These are phyloP conservation scores for Leccinum broughii DNA, from an alignment of 768 basidiomycete species.

Conservation along the genomic window DNA sequence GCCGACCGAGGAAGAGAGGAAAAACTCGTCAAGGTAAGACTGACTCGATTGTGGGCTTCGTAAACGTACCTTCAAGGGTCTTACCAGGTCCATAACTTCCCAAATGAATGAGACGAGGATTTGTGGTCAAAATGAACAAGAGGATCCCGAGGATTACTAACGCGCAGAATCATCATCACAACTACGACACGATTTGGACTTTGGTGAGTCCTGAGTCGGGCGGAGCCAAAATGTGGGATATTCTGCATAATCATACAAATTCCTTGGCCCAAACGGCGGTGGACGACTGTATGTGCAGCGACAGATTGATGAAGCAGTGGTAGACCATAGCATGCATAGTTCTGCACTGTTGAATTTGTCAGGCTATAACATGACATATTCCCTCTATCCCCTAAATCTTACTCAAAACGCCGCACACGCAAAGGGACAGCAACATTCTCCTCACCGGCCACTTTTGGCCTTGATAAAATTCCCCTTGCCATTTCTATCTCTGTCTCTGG, in stretches of 20 bases:
- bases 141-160: neutral
- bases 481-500: slow-evolving; percentile 16
- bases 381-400: neutral
- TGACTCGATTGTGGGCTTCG: neutral
- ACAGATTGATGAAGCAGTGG: too few relatives aligned
- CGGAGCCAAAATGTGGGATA: too few relatives aligned
- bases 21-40: neutral
- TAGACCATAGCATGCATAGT: too few relatives aligned
- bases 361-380: too few relatives aligned
- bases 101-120: neutral
- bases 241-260: too few relatives aligned
- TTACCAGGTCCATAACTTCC: neutral
- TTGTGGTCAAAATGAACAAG: too few relatives aligned
- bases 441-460: slow-evolving; percentile 26
- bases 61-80: neutral
- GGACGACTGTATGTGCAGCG: too few relatives aligned
- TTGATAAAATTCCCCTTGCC: slow-evolving; percentile 14
- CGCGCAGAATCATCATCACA: neutral
- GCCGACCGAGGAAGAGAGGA: neutral
- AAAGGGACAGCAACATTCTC: slow-evolving; percentile 18
- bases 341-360: too few relatives aligned
- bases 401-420: slow-evolving; percentile 9
- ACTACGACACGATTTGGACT: neutral
- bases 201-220: too few relatives aligned
- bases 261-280: too few relatives aligned